Evolutionary conservation across 208 protist species (phyloP).

Genomic region (Leishmania gerbilli): DNA sequence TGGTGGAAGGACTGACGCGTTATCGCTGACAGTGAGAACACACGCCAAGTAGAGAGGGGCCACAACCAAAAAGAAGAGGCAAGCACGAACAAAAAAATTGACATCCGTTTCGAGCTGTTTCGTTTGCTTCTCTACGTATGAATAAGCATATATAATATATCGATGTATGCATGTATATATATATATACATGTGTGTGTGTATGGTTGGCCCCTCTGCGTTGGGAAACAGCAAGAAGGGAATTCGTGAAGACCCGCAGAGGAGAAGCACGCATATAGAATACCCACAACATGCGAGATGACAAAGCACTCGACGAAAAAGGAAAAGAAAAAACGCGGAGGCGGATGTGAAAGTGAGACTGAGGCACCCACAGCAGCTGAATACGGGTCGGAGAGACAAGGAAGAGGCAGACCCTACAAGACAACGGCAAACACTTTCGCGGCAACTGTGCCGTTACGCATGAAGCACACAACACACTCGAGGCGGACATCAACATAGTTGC

Average conservation of each 20-base stretch:
- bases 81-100: background rate
- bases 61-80: too few relatives aligned
- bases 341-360: background rate
- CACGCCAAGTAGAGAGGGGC: too few relatives aligned
- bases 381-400: background rate
- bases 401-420: background rate
- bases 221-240: too few relatives aligned
- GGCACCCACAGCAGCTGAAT: background rate
- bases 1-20: background rate
- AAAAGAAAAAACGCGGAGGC: too few relatives aligned
- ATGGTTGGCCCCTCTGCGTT: too few relatives aligned
- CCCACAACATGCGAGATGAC: too few relatives aligned
- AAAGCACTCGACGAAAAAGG: too few relatives aligned
- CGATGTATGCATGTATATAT: background rate
- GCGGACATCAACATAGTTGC: background rate
- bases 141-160: background rate
- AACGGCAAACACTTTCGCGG: background rate
- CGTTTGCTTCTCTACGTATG: background rate
- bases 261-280: too few relatives aligned
- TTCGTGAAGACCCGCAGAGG: too few relatives aligned
- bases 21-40: too few relatives aligned
- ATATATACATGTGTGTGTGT: background rate
- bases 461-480: background rate
- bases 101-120: background rate
- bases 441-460: background rate